Evolutionary conservation across 2,329 filamentous ascomycete genomes (phyloP).

Genomic region (Colletotrichum gloeosporioides): DNA sequence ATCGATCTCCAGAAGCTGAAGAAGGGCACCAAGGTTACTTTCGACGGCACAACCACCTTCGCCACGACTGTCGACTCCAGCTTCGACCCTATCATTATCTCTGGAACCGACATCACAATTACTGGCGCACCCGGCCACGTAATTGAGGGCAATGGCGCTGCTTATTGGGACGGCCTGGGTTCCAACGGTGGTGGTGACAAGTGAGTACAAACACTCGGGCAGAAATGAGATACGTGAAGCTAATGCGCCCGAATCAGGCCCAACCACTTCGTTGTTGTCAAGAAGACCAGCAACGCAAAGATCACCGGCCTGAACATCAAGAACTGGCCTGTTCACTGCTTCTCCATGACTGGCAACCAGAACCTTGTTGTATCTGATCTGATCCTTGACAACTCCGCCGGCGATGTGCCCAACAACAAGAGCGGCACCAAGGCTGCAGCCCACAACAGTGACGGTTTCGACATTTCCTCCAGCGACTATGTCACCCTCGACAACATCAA

Average conservation of each 20-base stretch:
- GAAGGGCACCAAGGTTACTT: slow-evolving; percentile 3
- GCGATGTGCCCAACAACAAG: slow-evolving; percentile 9
- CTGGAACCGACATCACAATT: slow-evolving; percentile 7
- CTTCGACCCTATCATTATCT: slow-evolving; percentile 17
- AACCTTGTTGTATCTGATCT: slow-evolving; percentile 1
- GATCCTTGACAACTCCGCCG: slow-evolving; percentile 13
- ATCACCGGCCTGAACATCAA: slow-evolving; percentile 15
- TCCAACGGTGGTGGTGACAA: slow-evolving; percentile 15
- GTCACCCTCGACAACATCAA: slow-evolving; percentile 39
- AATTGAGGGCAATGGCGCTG: slow-evolving; percentile 16
- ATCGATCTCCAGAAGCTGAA: slow-evolving; percentile 12
- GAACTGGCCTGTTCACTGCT: slow-evolving; percentile 22
- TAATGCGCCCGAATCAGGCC: background rate
- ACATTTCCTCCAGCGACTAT: slow-evolving; percentile 40
- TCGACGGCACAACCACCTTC: slow-evolving; percentile 17
- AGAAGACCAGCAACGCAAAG: slow-evolving; percentile 13
- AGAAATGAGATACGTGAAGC: background rate
- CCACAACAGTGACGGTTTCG: slow-evolving; percentile 50
- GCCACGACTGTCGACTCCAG: background rate
- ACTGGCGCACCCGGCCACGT: slow-evolving; percentile 11
- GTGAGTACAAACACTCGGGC: background rate
- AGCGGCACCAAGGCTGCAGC: slow-evolving; percentile 24
- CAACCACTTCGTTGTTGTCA: slow-evolving; percentile 17
- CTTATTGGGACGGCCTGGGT: slow-evolving; percentile 17
- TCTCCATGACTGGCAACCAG: slow-evolving; percentile 12